Evolutionary conservation across 1,284 basidiomycete genomes (phyloP).

Genomic region (Exobasidium rhododendri): DNA sequence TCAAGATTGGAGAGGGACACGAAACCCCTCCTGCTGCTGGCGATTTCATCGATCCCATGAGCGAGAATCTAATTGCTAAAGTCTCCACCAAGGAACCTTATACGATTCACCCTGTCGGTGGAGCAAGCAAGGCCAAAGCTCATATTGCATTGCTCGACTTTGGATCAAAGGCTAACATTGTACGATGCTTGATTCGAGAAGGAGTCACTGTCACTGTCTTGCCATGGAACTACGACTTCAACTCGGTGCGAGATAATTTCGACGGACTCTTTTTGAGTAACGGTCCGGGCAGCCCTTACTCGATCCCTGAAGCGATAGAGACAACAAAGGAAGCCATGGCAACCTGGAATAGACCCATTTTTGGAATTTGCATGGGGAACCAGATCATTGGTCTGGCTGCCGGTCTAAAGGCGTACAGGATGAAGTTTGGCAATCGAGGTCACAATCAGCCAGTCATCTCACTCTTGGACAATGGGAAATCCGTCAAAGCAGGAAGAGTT

Average conservation of each 20-base stretch:
- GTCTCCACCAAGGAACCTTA: slow-evolving; percentile 83
- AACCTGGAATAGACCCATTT: slow-evolving; percentile 89
- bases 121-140: slow-evolving; percentile 59
- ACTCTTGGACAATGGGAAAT: slow-evolving; percentile 62
- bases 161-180: slow-evolving; percentile 94
- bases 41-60: slow-evolving; percentile 75
- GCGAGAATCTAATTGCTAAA: slow-evolving; percentile 88
- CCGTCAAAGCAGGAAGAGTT: slow-evolving; percentile 76
- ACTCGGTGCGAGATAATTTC: slow-evolving; percentile 76
- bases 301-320: slow-evolving; percentile 79
- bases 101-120: slow-evolving; percentile 79
- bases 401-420: slow-evolving; percentile 90
- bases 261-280: slow-evolving; percentile 96
- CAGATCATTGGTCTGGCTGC: slow-evolving; percentile 89
- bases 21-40: slow-evolving; percentile 59
- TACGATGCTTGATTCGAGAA: slow-evolving; percentile 83
- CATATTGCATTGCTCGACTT: slow-evolving; percentile 95
- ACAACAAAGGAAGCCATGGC: slow-evolving; percentile 71
- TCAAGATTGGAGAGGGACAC: slow-evolving; percentile 76
- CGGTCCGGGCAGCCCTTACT: slow-evolving; percentile 88
- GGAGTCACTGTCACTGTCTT: slow-evolving; percentile 89
- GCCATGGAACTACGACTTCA: slow-evolving; percentile 97
- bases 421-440: slow-evolving; percentile 98
- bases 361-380: slow-evolving; percentile 92
- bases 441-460: slow-evolving; percentile 93